These are phyloP conservation scores for Ceratopteris richardii DNA, from an alignment of 75 land plant species.

Conservation along the genomic window DNA sequence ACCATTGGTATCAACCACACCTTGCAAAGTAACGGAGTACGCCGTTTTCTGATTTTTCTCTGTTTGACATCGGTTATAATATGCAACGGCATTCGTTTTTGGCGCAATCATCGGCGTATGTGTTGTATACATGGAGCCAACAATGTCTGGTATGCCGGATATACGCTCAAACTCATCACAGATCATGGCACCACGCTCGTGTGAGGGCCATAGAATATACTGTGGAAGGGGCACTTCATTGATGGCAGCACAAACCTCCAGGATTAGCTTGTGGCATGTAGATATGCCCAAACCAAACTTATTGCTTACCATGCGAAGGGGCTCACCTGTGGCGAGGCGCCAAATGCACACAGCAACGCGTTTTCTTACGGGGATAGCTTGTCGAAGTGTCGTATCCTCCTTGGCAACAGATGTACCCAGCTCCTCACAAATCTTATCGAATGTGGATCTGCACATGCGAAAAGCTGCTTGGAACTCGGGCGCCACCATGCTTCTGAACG, in stretches of 20 bases:
- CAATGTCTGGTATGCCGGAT: conserved; percentile 78
- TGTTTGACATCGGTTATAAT: conserved; percentile 85
- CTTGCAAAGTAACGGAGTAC: conserved; percentile 94
- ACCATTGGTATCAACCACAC: conserved; percentile 72
- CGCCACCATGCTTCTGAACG: no score
- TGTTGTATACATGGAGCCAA: conserved; percentile 91
- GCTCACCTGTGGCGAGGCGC: conserved; percentile 98
- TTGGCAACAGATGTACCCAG: no score
- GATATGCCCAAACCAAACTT: conserved; percentile 92
- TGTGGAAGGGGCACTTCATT: conserved; percentile 73
- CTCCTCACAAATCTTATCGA: no score
- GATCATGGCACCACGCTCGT: conserved; percentile 21
- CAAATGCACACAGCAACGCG: conserved; percentile 93
- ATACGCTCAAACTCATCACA: conserved; percentile 56
- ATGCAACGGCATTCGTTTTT: conserved; percentile 80
- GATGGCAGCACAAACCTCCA: conserved; percentile 92
- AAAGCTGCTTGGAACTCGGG: no score
- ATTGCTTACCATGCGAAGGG: conserved; percentile 79
- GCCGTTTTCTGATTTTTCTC: conserved; percentile 91
- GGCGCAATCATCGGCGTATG: conserved; percentile 96
- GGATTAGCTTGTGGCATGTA: conserved; percentile 90
- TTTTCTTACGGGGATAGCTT: conserved; percentile 81
- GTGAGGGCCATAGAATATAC: conserved; percentile 76
- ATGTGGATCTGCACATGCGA: no score
- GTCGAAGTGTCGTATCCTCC: no score